Percentiles rank a stretch among this genome's conserved stretches.
Conservation (phyloP, 805 yeast species). For the Suhomyces pyralidae region DNA sequence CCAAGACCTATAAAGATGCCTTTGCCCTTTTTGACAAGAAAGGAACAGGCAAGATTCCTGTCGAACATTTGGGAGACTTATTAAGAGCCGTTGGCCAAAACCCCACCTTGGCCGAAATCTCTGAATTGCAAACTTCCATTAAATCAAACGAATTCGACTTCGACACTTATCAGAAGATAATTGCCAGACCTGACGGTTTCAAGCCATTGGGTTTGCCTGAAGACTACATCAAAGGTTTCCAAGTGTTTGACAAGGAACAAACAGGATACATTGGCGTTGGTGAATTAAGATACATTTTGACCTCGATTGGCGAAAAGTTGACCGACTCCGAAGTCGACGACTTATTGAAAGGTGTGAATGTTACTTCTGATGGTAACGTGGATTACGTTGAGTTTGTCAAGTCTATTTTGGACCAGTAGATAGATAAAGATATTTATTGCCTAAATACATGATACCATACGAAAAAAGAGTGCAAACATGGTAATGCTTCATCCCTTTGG, state of each 20-base stretch:
- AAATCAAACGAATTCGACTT: conserved; percentile 59
- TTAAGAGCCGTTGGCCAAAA: conserved; percentile 97
- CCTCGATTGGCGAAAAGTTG: conserved; percentile 93
- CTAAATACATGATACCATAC: background rate
- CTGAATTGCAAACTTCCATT: conserved; percentile 41
- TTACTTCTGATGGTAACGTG: conserved; percentile 89
- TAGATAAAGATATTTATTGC: background rate
- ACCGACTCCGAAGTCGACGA: conserved; percentile 92
- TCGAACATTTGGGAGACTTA: conserved; percentile 84
- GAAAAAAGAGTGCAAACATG: background rate
- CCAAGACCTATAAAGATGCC: conserved; percentile 74
- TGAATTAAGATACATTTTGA: conserved; percentile 89
- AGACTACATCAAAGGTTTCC: conserved; percentile 89
- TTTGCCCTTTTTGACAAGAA: conserved; percentile 95
- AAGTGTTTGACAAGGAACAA: conserved; percentile 93
- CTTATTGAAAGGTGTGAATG: conserved; percentile 89
- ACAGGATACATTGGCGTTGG: conserved; percentile 98
- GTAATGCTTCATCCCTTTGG: too few species aligned
- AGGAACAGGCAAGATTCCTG: conserved; percentile 88
- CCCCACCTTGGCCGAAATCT: conserved; percentile 88
- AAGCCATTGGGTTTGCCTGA: conserved; percentile 83
- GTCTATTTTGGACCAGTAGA: conserved; percentile 82
- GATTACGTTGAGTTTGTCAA: conserved; percentile 94
- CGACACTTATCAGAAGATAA: conserved; percentile 70
- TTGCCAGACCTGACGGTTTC: conserved; percentile 85